Base-by-base conservation (phyloP, 306 rosid species). In the Inga leiocalycina region DNA sequence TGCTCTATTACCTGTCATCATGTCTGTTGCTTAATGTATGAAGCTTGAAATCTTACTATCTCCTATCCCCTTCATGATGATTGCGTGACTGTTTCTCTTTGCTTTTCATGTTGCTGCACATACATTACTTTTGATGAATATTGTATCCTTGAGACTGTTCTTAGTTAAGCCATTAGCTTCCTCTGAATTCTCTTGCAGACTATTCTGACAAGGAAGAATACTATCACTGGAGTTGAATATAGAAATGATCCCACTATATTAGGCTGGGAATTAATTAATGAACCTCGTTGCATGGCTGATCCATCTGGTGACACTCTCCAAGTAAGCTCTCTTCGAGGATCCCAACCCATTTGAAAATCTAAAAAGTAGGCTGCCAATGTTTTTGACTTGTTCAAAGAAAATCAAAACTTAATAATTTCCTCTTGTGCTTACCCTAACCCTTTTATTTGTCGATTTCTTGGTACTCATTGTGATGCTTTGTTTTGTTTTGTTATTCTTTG, bases 261-360 rank as follows among this genome's bases (percentile, higher is more conserved):
- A 70, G 99, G 84, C 37, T 97, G 99, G 99, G 99, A 97, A 81
- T 84, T 97, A 86, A 97, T 97, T 51, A 97, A 97, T 14, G 99
- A 97, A 87, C 99, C 99, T 30, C 94, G 99, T 76, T 97, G 99
- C 90, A 68, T 84, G 49, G 86, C 97, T 49, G 99, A 97, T 91
- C 89, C 98, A 84, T 97, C 99, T 19, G 99, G 99, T 14, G 95
- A 97, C 77, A 94, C 98, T 74, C 98, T 97, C 77, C 99, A 97
- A 82, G 99, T 97, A 91, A 90, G 97, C 83, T 76, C 11, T 86
- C 24, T 48, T 24, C 73, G 35, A 82, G 71, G 65, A 78, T n/a
- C 51, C 20, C 19, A 19, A 82, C 39, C 71, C 69, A 39, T 70
- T 61, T 41, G 80, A 71, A 65, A 14, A 41, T 79, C 45, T 79